phyloP scores from a whole-genome alignment of 2,329 filamentous ascomycete species.

The Zymoseptoria brevis region DNA sequence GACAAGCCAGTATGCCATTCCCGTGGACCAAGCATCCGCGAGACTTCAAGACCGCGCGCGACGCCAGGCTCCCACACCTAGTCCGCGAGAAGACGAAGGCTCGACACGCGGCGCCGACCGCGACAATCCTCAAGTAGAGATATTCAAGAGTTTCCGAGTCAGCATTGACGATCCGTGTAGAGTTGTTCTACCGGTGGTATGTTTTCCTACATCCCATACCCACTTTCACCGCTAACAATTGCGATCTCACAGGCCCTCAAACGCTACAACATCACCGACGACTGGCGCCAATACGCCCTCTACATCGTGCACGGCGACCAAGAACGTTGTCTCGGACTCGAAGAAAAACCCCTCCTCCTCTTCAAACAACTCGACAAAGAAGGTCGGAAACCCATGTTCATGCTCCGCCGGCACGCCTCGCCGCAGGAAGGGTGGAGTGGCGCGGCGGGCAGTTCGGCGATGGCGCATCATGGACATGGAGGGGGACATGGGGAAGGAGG shows the following conservation, averaged over 20 bases:
- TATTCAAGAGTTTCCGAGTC: conserved; percentile 97
- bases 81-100: conserved; percentile 25
- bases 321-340: conserved; percentile 81
- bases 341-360: conserved; percentile 88
- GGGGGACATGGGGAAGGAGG: not conserved
- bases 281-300: conserved; percentile 93
- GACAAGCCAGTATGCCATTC: conserved; percentile 20
- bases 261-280: conserved; percentile 97
- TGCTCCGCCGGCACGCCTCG: conserved; percentile 65
- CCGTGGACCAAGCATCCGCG: conserved; percentile 5
- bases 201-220: conserved; percentile 6
- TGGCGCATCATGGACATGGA: not conserved
- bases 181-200: conserved; percentile 77
- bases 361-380: conserved; percentile 98
- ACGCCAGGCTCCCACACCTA: conserved; percentile 25
- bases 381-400: conserved; percentile 98
- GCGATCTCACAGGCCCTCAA: conserved; percentile 56
- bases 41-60: conserved; percentile 19
- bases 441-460: not conserved
- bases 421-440: conserved; percentile 34
- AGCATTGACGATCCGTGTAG: conserved; percentile 97
- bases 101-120: conserved; percentile 14
- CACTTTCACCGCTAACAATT: not conserved
- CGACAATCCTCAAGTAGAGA: conserved; percentile 62
- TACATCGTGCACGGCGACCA: conserved; percentile 99